phyloP scores from a whole-genome alignment of 2,329 filamentous ascomycete species.

The Pseudocercospora musae region DNA sequence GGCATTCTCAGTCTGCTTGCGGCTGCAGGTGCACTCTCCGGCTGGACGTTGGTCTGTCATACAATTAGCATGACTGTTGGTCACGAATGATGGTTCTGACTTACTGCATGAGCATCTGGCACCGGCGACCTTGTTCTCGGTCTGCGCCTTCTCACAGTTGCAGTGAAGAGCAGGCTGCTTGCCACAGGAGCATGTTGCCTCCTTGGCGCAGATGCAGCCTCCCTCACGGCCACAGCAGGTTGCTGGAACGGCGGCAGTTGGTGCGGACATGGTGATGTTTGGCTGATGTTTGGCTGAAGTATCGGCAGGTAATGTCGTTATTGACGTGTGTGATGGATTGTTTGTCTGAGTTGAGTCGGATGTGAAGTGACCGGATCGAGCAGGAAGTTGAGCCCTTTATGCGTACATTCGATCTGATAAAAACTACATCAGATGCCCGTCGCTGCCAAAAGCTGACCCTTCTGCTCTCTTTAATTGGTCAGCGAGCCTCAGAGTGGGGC shows the following conservation, averaged over 20 bases:
- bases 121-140: constrained; percentile 71
- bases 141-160: constrained; percentile 71
- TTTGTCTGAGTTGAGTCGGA: not conserved
- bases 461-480: not conserved
- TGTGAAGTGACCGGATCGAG: not conserved
- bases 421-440: not conserved
- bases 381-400: not conserved
- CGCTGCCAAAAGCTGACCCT: no score
- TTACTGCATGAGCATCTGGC: constrained; percentile 78
- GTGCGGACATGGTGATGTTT: constrained; percentile 37
- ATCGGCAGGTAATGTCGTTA: not conserved
- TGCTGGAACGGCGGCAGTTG: constrained; percentile 43
- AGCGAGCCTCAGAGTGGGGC: no score
- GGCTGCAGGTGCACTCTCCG: constrained; percentile 77
- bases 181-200: constrained; percentile 66
- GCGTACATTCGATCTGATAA: not conserved
- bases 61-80: not conserved
- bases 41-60: constrained; percentile 64
- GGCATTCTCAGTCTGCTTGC: constrained; percentile 67
- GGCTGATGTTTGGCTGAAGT: not conserved
- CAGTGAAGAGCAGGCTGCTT: constrained; percentile 83
- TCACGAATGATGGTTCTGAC: constrained; percentile 27
- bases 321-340: not conserved
- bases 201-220: constrained; percentile 49
- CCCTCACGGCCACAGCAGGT: constrained; percentile 59